Evolutionary conservation across 495 filamentous ascomycete species (phyloP).

Genomic region (Penicillium nucicola): DNA sequence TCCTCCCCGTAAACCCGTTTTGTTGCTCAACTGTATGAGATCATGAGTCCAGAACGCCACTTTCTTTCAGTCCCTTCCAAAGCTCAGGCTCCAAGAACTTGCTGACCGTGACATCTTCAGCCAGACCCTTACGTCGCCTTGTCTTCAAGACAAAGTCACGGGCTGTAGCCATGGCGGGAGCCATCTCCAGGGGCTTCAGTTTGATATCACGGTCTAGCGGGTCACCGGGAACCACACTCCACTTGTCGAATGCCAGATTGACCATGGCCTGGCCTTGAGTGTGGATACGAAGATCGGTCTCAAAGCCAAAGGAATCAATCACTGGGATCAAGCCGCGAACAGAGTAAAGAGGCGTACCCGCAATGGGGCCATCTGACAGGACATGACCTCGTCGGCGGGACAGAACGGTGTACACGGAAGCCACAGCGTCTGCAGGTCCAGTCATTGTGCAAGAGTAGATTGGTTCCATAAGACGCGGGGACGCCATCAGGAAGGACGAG

Average conservation of each 20-base stretch:
- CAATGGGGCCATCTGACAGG: constrained; percentile 86
- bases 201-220: constrained; percentile 85
- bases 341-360: constrained; percentile 91
- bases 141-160: constrained; percentile 97
- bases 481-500: constrained; percentile 93
- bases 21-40: not conserved
- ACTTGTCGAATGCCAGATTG: constrained; percentile 91
- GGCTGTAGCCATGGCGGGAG: constrained; percentile 79
- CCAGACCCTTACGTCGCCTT: constrained; percentile 84
- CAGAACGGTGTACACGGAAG: constrained; percentile 85
- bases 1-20: constrained; percentile 4
- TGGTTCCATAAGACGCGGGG: constrained; percentile 92
- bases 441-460: constrained; percentile 90
- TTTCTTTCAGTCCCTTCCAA: constrained; percentile 82
- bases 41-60: constrained; percentile 76
- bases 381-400: constrained; percentile 89
- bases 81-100: constrained; percentile 96
- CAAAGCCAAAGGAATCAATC: constrained; percentile 95
- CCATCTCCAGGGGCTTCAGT: constrained; percentile 80
- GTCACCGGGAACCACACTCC: constrained; percentile 93
- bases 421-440: constrained; percentile 85
- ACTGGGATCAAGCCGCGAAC: constrained; percentile 90
- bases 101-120: constrained; percentile 90
- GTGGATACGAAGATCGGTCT: constrained; percentile 93
- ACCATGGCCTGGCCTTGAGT: constrained; percentile 90